phyloP scores from a whole-genome alignment of 164 flowering plant species.

The Santalum album region DNA sequence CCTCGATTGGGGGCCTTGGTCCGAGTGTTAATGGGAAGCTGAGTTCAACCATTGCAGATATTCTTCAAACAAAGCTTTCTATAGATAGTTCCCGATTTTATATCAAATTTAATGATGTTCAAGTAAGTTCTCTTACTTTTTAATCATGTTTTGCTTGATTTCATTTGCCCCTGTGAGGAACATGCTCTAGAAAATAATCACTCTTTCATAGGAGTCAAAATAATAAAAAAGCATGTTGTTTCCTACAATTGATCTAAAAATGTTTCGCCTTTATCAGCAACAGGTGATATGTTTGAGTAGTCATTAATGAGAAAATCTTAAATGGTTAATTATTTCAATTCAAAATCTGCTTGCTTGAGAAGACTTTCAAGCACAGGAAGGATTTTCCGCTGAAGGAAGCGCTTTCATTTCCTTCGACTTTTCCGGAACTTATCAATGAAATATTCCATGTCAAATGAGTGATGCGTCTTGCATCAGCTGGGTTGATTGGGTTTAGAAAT shows the following conservation, averaged over 20 bases:
- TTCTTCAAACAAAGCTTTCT: slow-evolving; percentile 76
- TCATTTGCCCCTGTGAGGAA: not conserved
- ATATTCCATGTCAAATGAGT: not conserved
- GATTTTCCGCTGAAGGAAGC: no score
- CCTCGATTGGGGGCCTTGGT: slow-evolving; percentile 79
- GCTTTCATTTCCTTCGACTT: no score
- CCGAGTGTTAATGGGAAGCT: slow-evolving; percentile 77
- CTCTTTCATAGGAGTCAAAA: no score
- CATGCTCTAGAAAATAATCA: not conserved
- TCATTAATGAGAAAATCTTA: not conserved
- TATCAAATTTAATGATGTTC: slow-evolving; percentile 73
- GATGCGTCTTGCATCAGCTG: not conserved
- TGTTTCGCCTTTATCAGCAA: no score
- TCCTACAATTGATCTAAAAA: no score
- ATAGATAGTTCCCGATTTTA: slow-evolving; percentile 71
- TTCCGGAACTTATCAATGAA: no score
- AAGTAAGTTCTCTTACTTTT: slow-evolving; percentile 24
- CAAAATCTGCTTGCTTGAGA: not conserved
- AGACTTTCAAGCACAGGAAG: not conserved
- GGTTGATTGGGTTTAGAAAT: no score
- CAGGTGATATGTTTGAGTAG: no score
- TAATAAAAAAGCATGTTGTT: no score
- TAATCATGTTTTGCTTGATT: no score
- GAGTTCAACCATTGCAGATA: slow-evolving; percentile 77
- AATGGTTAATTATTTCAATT: not conserved